phyloP scores from a whole-genome alignment of 2,329 filamentous ascomycete genomes.

The Fusarium caatingaense region DNA sequence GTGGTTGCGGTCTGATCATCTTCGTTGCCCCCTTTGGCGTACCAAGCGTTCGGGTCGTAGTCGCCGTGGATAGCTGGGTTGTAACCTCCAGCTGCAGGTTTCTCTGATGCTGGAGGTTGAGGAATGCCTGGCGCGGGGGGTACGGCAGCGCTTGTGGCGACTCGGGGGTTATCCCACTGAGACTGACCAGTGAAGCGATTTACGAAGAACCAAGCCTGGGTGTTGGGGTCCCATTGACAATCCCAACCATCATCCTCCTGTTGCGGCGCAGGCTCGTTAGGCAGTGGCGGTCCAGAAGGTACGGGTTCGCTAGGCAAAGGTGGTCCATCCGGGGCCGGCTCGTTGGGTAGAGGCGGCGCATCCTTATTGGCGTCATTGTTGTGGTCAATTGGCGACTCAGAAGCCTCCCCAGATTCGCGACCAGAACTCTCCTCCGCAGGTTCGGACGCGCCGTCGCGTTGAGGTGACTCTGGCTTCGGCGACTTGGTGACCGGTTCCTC shows the following conservation, averaged over 20 bases:
- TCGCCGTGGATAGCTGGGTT: conserved; percentile 96
- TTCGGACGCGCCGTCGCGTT: conserved; percentile 31
- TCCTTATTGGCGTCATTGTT: conserved; percentile 32
- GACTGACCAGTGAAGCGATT: conserved; percentile 80
- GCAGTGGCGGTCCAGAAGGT: conserved; percentile 54
- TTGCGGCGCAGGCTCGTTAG: conserved; percentile 57
- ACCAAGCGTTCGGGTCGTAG: conserved; percentile 96
- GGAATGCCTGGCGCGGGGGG: conserved; percentile 26
- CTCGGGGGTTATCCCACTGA: conserved; percentile 89
- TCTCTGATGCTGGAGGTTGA: conserved; percentile 52
- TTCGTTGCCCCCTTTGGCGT: conserved; percentile 71
- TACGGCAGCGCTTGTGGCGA: conserved; percentile 60
- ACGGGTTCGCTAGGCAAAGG: conserved; percentile 51
- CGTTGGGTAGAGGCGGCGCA: conserved; percentile 54
- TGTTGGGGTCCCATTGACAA: conserved; percentile 77
- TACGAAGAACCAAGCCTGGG: conserved; percentile 83
- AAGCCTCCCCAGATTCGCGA: conserved; percentile 45
- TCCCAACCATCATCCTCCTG: conserved; percentile 83
- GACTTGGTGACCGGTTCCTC: conserved; percentile 31
- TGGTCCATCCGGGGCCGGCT: conserved; percentile 45
- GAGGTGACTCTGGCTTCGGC: conserved; percentile 20
- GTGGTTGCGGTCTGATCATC: conserved; percentile 48
- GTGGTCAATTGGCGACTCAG: conserved; percentile 17
- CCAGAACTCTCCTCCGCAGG: conserved; percentile 15
- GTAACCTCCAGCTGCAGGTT: conserved; percentile 76